A percentile compares a stretch with the other conserved stretches of the same genome.
Conservation (phyloP, 2,329 filamentous ascomycete species). For the Scedosporium apiospermum region DNA sequence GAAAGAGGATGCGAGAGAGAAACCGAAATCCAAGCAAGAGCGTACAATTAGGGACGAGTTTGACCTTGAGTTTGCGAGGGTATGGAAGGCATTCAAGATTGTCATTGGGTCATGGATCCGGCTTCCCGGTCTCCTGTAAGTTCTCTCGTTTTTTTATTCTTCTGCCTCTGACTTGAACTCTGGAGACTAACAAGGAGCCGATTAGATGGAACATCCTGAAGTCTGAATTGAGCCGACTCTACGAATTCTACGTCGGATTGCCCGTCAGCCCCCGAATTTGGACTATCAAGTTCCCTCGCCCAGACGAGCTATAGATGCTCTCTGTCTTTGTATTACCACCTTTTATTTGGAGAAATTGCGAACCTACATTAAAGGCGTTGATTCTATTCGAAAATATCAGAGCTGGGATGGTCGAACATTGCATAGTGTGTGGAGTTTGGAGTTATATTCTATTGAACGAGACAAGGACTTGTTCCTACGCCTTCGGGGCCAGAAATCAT, state of each 20-base stretch:
- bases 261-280: slow-evolving; percentile 40
- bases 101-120: slow-evolving; percentile 62
- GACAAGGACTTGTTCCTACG: neutral
- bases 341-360: neutral
- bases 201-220: slow-evolving; percentile 32
- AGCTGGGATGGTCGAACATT: neutral
- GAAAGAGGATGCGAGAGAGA: slow-evolving; percentile 18
- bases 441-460: neutral
- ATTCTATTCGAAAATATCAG: neutral
- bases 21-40: slow-evolving; percentile 25
- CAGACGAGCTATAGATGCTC: slow-evolving; percentile 32
- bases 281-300: slow-evolving; percentile 31
- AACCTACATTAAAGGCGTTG: neutral
- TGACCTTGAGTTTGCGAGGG: slow-evolving; percentile 50
- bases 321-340: neutral
- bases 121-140: slow-evolving; percentile 63
- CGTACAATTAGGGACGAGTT: slow-evolving; percentile 46
- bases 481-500: neutral
- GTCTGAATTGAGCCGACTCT: slow-evolving; percentile 35
- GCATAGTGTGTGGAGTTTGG: neutral
- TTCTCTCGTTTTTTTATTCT: slow-evolving; percentile 15
- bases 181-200: neutral
- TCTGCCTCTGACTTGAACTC: neutral
- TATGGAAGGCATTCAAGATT: slow-evolving; percentile 54
- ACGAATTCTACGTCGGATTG: slow-evolving; percentile 42